Conservation (phyloP, 768 basidiomycete species). For the Strobilomyces dryophilus region DNA sequence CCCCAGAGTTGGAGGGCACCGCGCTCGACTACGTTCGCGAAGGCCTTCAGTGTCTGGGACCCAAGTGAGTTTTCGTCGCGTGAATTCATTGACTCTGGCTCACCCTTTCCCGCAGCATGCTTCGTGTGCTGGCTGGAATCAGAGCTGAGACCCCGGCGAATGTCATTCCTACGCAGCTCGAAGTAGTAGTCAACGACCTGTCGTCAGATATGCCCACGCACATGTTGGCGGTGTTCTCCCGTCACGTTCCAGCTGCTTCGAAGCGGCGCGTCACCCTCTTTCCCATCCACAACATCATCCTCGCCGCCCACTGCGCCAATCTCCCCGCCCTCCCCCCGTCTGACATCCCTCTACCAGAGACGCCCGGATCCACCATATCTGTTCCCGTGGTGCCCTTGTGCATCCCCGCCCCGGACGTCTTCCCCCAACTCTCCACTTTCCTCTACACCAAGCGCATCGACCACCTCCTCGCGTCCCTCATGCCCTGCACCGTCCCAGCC, state of each 20-base stretch:
- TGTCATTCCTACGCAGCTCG: conserved; percentile 28
- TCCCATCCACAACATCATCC: conserved; percentile 36
- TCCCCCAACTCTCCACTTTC: conserved; percentile 59
- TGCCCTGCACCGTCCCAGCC: conserved; percentile 42
- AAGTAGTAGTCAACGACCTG: conserved; percentile 25
- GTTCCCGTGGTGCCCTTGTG: conserved; percentile 68
- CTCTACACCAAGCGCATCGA: conserved; percentile 64
- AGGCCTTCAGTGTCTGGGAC: conserved; percentile 27
- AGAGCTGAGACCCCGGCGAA: conserved; percentile 17
- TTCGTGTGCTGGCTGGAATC: conserved; percentile 28
- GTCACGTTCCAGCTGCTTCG: conserved; percentile 15
- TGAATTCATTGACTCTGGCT: neutral
- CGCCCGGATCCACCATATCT: conserved; percentile 17
- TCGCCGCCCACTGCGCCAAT: conserved; percentile 29
- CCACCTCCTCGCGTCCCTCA: conserved; percentile 55
- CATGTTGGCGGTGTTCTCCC: conserved; percentile 30
- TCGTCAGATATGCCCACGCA: conserved; percentile 31
- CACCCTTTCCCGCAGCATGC: conserved; percentile 23
- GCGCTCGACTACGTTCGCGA: conserved; percentile 24
- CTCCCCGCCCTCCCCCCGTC: conserved; percentile 22
- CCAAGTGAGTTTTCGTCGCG: conserved; percentile 15
- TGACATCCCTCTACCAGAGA: conserved; percentile 7
- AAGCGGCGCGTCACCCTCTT: conserved; percentile 33
- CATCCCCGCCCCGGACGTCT: conserved; percentile 68
- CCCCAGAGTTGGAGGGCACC: conserved; percentile 26